phyloP scores from a whole-genome alignment of 2,329 filamentous ascomycete species.

The Trichoderma brevicompactum region DNA sequence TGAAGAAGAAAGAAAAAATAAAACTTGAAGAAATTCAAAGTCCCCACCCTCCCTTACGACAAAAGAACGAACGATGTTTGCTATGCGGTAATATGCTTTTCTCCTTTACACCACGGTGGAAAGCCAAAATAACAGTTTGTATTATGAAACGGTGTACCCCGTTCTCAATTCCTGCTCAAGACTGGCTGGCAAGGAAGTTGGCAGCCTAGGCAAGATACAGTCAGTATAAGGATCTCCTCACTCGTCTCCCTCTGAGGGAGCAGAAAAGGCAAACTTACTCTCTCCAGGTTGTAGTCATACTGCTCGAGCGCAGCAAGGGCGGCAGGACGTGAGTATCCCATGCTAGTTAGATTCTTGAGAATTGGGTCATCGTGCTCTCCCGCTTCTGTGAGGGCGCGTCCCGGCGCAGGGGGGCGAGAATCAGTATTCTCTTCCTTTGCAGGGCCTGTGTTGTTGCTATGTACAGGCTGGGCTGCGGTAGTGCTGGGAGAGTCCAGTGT shows the following conservation, averaged over 20 bases:
- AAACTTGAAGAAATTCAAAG: slow-evolving; percentile 16
- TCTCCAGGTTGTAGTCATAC: slow-evolving; percentile 94
- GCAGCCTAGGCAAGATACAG: slow-evolving; percentile 48
- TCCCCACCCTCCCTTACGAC: slow-evolving; percentile 5
- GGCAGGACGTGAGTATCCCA: slow-evolving; percentile 80
- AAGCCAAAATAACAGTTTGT: background rate
- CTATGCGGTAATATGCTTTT: slow-evolving; percentile 16
- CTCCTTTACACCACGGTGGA: background rate
- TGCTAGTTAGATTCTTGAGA: slow-evolving; percentile 82
- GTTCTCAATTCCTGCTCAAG: slow-evolving; percentile 40
- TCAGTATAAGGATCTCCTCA: background rate
- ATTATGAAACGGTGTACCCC: background rate
- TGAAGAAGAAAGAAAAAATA: slow-evolving; percentile 15
- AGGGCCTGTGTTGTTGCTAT: slow-evolving; percentile 12
- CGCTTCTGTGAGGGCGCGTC: slow-evolving; percentile 71
- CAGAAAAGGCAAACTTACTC: slow-evolving; percentile 61
- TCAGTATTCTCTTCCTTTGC: slow-evolving; percentile 32
- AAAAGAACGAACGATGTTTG: slow-evolving; percentile 27
- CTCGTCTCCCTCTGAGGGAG: background rate
- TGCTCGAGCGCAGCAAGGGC: slow-evolving; percentile 85
- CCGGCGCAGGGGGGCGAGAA: slow-evolving; percentile 44
- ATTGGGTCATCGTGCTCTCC: slow-evolving; percentile 90
- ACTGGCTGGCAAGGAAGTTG: slow-evolving; percentile 60
- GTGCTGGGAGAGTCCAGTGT: slow-evolving; percentile 66
- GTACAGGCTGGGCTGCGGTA: slow-evolving; percentile 34